Evolutionary conservation across 441 rosid genomes (phyloP), one percentile per base, ranked within the genome.

Genomic region (Syzygium malaccense): DNA sequence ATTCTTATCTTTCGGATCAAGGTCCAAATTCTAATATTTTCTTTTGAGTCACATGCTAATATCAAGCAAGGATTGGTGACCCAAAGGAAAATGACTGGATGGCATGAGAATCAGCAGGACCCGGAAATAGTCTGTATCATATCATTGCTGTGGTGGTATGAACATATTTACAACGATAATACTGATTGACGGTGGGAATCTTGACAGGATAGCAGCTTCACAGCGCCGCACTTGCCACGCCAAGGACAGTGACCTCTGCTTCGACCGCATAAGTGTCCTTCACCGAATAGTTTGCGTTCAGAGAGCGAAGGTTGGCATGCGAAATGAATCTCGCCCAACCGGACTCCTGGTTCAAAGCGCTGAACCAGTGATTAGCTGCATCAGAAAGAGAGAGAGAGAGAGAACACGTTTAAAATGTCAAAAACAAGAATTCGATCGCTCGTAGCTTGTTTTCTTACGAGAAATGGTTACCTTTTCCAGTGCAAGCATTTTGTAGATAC

Each of bases 391-490:
- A 23, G 55, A 53, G 75, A 54, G 54, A 28, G 58, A 86, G 32
- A 54, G 66, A 56, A 20, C 8, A 25, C 30, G 30, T 10, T 58
- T 11, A 14, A 10, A 58, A 11, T 58, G 14, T 26, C 30, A 25
- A 11, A 25, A 26, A 26, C n/a, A 20, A 86, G 41, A 57, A 55
- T 85, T 56, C 19, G 55, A 58, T 58, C 30, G 30, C 64, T 58
- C 26, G 85, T 80, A 48, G 28, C 30, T 25, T 78, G 14, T 78
- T 37, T 78, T 78, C 51, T 19, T 28, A 86, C 45, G 45, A 62
- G 86, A 62, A 23, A 78, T 28, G 2, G 75, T 88, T 93, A 95
- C 98, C 96, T 91, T 93, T 92, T 12, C 91, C 95, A 49, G 86
- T 68, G 58, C 89, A 86, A 92, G 95, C 93, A 78, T 89, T 87